Conservation (phyloP, 2,329 filamentous ascomycete species). For the Metarhizium rileyi region DNA sequence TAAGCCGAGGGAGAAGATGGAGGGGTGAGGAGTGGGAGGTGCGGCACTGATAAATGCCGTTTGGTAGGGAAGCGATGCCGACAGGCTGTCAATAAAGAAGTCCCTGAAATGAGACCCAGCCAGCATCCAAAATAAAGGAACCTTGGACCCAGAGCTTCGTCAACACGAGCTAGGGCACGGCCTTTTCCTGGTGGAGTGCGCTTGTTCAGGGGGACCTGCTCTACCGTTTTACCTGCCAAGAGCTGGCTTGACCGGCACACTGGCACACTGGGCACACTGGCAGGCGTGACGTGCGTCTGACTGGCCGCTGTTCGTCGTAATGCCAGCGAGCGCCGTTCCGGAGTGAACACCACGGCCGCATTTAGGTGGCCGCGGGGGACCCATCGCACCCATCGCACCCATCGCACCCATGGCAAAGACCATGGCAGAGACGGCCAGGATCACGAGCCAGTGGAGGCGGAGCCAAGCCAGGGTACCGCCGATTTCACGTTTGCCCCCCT, state of each 20-base stretch:
- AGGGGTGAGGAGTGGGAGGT: neutral
- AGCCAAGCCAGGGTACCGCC: neutral
- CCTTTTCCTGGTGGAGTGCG: neutral
- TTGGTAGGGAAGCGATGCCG: neutral
- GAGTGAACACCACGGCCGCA: neutral
- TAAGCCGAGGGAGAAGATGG: neutral
- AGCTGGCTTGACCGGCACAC: neutral
- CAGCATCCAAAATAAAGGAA: neutral
- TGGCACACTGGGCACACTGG: neutral
- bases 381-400: too few relatives aligned
- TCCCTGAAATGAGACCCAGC: neutral
- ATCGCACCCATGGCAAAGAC: too few relatives aligned
- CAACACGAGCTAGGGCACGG: conserved; percentile 5
- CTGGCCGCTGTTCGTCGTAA: neutral
- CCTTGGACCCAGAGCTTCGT: neutral
- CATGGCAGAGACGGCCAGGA: neutral
- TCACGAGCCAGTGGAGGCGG: neutral
- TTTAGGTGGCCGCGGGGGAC: neutral
- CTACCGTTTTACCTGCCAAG: neutral
- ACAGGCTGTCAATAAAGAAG: neutral
- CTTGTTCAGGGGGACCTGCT: neutral
- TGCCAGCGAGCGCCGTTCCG: neutral
- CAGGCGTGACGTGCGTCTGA: neutral
- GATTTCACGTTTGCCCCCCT: neutral
- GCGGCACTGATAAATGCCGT: neutral